Conservation (phyloP, 202 grass and related monocot genomes). For the Tripidium arundinaceum region DNA sequence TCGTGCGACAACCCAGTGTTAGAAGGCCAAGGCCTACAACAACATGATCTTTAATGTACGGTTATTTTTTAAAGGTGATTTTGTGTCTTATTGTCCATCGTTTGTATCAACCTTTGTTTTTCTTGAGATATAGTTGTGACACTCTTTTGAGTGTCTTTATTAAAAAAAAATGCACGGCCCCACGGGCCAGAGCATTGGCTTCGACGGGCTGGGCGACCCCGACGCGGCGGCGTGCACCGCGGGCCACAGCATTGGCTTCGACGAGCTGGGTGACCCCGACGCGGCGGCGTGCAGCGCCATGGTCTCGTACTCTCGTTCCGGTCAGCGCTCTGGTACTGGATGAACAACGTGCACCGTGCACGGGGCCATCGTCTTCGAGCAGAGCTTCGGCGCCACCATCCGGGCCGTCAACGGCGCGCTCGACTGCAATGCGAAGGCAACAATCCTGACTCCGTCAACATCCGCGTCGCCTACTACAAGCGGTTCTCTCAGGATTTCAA, state of each 20-base stretch:
- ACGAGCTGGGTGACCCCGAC: too few species aligned
- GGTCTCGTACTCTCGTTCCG: slow-evolving; percentile 63
- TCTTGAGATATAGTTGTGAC: too few species aligned
- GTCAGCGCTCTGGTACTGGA: slow-evolving; percentile 82
- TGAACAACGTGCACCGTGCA: slow-evolving; percentile 49
- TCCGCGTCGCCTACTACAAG: slow-evolving; percentile 60
- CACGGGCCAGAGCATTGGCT: slow-evolving; percentile 69
- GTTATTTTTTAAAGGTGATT: too few species aligned
- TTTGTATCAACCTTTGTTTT: too few species aligned
- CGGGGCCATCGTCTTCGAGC: slow-evolving; percentile 39
- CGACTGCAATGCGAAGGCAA: slow-evolving; percentile 70
- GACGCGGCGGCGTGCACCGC: slow-evolving; percentile 65
- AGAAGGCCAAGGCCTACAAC: too few species aligned
- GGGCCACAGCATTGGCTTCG: too few species aligned
- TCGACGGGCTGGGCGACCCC: slow-evolving; percentile 68
- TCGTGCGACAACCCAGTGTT: too few species aligned
- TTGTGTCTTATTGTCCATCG: too few species aligned
- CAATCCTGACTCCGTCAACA: slow-evolving; percentile 30
- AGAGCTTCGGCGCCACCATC: slow-evolving; percentile 75
- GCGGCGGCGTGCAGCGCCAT: too few species aligned
- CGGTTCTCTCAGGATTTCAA: slow-evolving; percentile 71
- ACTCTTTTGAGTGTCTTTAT: too few species aligned
- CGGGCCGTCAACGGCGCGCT: slow-evolving; percentile 59
- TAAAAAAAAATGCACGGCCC: slow-evolving; percentile 52
- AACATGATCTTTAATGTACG: too few species aligned